Base-by-base conservation (phyloP, 2,329 filamentous ascomycete species). In the Stagonosporopsis chrysanthemi region DNA sequence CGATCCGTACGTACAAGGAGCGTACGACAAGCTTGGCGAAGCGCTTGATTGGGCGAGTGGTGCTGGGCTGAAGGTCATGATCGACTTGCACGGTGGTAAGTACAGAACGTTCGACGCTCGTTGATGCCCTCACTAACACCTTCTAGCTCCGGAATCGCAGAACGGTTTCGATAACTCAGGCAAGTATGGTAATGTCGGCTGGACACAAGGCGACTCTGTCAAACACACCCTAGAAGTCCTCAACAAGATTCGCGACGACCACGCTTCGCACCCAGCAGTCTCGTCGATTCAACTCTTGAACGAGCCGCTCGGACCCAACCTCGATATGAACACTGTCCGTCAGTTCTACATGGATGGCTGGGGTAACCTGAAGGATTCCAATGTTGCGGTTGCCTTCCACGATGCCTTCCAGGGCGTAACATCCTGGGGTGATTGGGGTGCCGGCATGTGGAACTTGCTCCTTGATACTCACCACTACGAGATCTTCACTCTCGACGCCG, bases 111-210 rank as follows among this genome's bases (percentile, higher is more conserved):
- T 19, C n/a, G 14, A 7, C 15, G 9, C 4, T 2, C 12, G 23
- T 0, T 4, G 22, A 6, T 33, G 19, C 22, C 35, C 62, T 42
- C 46, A 15, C 47, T 64, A 19, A 65, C 29, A 5, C 3, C 17
- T 3, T 7, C 12, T 41, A 79, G 85, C 85, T 29, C 84, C 85
- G 17, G 82, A 82, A 6, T 87, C 84, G 6, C 87, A 89, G 65
- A 89, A 89, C 60, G 87, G 87, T 3, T 89, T 88, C 68, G 87
- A 89, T 73, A 89, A 89, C 75, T 86, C 83, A 51, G 87, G 87
- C 42, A 79, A 77, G 41, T 75, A 77, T 17, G 82, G 82, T 4
- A 41, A 61, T 6, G 75, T 84, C n/a, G 66, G 62, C 38, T 81
- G 80, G 79, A 77, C 73, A 5, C 76, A 79, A 63, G 79, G 79